These are phyloP conservation scores for Fusarium sp. DNA, from an alignment of 2,329 filamentous ascomycete species.

Conservation along the genomic window DNA sequence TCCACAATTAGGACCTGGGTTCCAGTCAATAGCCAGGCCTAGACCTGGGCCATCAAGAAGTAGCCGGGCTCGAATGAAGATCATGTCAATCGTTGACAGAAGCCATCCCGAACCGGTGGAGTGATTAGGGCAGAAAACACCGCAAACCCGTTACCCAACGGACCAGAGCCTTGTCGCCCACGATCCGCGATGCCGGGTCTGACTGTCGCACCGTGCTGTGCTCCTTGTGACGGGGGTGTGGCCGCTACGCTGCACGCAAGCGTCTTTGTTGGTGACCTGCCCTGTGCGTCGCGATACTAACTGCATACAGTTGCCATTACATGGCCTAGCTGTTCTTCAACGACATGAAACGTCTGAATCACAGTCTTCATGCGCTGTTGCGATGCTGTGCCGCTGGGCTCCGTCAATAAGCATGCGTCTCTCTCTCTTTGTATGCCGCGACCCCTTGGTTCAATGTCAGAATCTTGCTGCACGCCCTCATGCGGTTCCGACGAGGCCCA, in stretches of 20 bases:
- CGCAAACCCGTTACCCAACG: background rate
- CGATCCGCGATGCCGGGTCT: slow-evolving; percentile 47
- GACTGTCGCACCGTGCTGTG: slow-evolving; percentile 47
- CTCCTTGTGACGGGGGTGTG: slow-evolving; percentile 40
- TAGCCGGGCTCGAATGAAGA: background rate
- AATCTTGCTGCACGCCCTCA: slow-evolving; percentile 5
- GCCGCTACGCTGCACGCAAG: slow-evolving; percentile 27
- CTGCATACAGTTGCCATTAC: slow-evolving; percentile 41
- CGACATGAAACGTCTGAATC: slow-evolving; percentile 37
- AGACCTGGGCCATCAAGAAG: slow-evolving; percentile 13
- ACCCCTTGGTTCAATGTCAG: background rate
- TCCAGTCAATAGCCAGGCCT: slow-evolving; percentile 7
- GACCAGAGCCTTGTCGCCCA: slow-evolving; percentile 34
- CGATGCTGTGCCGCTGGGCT: slow-evolving; percentile 28
- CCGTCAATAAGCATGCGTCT: background rate
- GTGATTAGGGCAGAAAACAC: background rate
- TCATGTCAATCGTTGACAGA: slow-evolving; percentile 10
- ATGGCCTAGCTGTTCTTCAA: slow-evolving; percentile 40
- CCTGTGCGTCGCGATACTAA: slow-evolving; percentile 40
- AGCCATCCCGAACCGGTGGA: background rate
- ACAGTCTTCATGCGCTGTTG: slow-evolving; percentile 11
- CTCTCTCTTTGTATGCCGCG: slow-evolving; percentile 4
- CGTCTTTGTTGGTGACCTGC: slow-evolving; percentile 27
- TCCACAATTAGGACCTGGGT: slow-evolving; percentile 4
- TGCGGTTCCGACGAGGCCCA: slow-evolving; percentile 15